Base-by-base conservation (phyloP, 768 basidiomycete genomes). In the Termitomyces sp. region DNA sequence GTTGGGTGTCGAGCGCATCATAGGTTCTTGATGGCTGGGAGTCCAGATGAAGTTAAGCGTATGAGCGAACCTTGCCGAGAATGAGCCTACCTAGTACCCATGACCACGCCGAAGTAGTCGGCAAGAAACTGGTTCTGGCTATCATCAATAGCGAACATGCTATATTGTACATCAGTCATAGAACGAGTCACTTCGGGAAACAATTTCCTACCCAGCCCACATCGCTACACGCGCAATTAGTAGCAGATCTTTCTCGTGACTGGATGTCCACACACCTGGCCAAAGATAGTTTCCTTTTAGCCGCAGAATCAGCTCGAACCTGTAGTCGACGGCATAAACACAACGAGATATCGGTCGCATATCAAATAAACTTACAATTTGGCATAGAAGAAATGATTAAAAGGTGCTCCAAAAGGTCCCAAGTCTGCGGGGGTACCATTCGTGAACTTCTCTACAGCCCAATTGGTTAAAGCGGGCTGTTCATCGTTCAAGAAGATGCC, bases 401-500 rank as follows among this genome's bases (percentile, higher is more conserved):
- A 87, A 1, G 86, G 83, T 2, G 81, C 79, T 28, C 77, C 75
- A 0, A 78, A 77, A 28, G 75, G 66, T 1, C 71, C 47, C 0
- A 56, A n/a, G 16, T 49, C 55, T 16, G 79, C 73, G 13, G 81
- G 79, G 5, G 81, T 82, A 5, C 83, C 83, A 60, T 86, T 85
- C 16, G 83, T 85, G 67, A 85, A 88, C 61, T 83, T 84, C 60
- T 82, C 82, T 61, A 77, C 73, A 9, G 86, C 87, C 88, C 88
- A 90, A 64, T 81, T 84, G 59, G 82, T 80, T 48, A 89, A 66
- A 42, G 82, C 81, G 8, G 88, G 88, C 63, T 87, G 83, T 66
- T 90, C 88, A 61, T 90, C 87, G 66, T 90, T 90, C 59, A 90
- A 70, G 73, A 90, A 86, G 42, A 88, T 80, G 18, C 83, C 88